These are phyloP conservation scores for Anastatica hierochuntica DNA, from an alignment of 345 rosid genomes.

Conservation along the genomic window DNA sequence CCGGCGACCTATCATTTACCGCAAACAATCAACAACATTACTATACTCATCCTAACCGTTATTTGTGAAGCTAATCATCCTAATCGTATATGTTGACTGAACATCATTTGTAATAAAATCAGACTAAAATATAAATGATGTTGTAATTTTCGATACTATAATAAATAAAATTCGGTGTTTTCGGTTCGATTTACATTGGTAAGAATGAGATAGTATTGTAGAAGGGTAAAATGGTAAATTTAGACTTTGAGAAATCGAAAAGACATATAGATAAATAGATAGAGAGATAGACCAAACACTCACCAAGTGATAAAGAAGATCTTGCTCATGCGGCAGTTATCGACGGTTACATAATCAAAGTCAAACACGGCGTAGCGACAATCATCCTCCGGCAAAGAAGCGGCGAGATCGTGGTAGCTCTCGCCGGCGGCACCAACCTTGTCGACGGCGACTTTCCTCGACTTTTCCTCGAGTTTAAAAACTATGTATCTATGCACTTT, in stretches of 20 bases:
- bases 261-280: no score
- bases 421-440: constrained; percentile 82
- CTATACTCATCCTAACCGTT: no score
- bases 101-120: no score
- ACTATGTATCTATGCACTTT: constrained; percentile 78
- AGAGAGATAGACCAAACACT: constrained; percentile 3
- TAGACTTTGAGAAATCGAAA: no score
- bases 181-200: no score
- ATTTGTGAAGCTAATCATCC: no score
- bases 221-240: background rate
- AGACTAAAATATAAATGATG: no score
- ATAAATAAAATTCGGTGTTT: no score
- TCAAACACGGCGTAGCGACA: constrained; percentile 96
- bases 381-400: constrained; percentile 67
- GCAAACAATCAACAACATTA: no score
- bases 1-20: constrained; percentile 63
- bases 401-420: constrained; percentile 67
- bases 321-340: constrained; percentile 94
- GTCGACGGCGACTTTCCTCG: constrained; percentile 68
- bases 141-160: no score
- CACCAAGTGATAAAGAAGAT: constrained; percentile 97
- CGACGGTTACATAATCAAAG: constrained; percentile 84
- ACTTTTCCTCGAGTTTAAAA: constrained; percentile 86
- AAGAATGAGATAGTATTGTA: no score
- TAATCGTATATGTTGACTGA: no score